These are phyloP conservation scores for Metschnikowia kunwiensis DNA, from an alignment of 805 yeast genomes.

Conservation along the genomic window DNA sequence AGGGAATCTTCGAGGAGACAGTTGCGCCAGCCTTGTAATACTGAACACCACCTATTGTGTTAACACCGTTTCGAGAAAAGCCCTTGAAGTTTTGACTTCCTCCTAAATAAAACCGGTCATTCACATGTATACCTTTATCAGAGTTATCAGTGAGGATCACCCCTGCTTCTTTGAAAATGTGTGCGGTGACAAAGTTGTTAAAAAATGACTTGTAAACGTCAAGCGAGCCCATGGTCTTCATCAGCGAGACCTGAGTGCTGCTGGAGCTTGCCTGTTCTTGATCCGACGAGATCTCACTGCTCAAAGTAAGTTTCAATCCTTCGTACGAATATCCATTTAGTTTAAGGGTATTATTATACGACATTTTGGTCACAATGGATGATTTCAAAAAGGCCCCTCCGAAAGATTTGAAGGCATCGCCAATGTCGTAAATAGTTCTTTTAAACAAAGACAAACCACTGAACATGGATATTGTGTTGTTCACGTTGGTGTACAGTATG, in stretches of 20 bases:
- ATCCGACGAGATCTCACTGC: slow-evolving; percentile 46
- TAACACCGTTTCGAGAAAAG: slow-evolving; percentile 63
- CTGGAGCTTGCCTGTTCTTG: slow-evolving; percentile 27
- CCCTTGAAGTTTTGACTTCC: slow-evolving; percentile 75
- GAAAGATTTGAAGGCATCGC: slow-evolving; percentile 47
- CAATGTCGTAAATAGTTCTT: slow-evolving; percentile 52
- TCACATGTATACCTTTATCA: slow-evolving; percentile 46
- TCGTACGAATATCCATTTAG: slow-evolving; percentile 17
- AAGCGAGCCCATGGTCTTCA: slow-evolving; percentile 32
- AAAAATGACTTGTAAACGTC: slow-evolving; percentile 42
- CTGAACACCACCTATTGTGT: slow-evolving; percentile 72
- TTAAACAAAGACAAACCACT: slow-evolving; percentile 60
- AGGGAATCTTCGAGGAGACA: slow-evolving; percentile 59
- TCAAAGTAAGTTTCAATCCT: slow-evolving; percentile 54
- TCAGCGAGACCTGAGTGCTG: slow-evolving; percentile 24
- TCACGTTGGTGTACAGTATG: slow-evolving; percentile 31
- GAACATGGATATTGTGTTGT: slow-evolving; percentile 26
- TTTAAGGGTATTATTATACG: slow-evolving; percentile 19
- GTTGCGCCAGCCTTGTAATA: slow-evolving; percentile 57
- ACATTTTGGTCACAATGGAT: slow-evolving; percentile 27
- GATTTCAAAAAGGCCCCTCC: slow-evolving; percentile 37
- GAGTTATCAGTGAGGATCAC: slow-evolving; percentile 41
- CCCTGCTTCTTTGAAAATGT: slow-evolving; percentile 53
- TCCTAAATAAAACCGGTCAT: slow-evolving; percentile 82
- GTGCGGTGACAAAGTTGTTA: slow-evolving; percentile 47